phyloP scores from a whole-genome alignment of 2,329 filamentous ascomycete species.

The Biscogniauxia mediterranea region DNA sequence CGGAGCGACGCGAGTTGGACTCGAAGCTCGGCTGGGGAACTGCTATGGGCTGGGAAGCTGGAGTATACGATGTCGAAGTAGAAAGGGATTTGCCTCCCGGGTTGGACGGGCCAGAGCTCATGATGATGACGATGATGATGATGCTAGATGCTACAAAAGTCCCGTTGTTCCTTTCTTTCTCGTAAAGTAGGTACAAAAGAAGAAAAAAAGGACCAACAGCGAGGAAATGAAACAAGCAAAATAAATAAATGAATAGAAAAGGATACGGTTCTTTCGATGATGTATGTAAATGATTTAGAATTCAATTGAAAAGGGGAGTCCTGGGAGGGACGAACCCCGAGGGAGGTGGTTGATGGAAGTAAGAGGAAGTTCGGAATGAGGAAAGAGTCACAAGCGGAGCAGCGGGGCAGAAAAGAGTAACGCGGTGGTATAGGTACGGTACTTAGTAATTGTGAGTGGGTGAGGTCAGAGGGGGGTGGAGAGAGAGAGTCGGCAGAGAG shows the following conservation, averaged over 20 bases:
- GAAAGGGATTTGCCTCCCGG: constrained; percentile 53
- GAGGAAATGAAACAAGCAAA: not conserved
- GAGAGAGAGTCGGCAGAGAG: too few species aligned
- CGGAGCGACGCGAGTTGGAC: constrained; percentile 45
- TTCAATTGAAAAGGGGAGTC: constrained; percentile 20
- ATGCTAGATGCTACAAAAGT: constrained; percentile 4
- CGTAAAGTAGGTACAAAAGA: not conserved
- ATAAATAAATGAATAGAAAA: not conserved
- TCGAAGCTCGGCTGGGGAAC: constrained; percentile 47
- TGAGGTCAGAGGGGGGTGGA: too few species aligned
- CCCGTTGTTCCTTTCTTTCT: not conserved
- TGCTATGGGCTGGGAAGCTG: constrained; percentile 41
- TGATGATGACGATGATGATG: constrained; percentile 16
- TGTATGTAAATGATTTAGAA: not conserved
- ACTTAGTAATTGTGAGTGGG: too few species aligned
- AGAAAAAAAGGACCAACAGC: not conserved
- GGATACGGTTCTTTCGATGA: not conserved
- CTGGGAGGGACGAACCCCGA: constrained; percentile 31
- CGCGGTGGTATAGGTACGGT: too few species aligned
- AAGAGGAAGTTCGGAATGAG: constrained; percentile 12
- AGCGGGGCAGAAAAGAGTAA: constrained; percentile 20
- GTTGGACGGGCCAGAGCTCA: constrained; percentile 37
- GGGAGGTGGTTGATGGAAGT: constrained; percentile 14
- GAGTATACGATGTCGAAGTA: constrained; percentile 40
- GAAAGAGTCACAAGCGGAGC: constrained; percentile 24